Base-by-base conservation (phyloP, 352 stramenopile genomes). In the Plasmopara viticola region DNA sequence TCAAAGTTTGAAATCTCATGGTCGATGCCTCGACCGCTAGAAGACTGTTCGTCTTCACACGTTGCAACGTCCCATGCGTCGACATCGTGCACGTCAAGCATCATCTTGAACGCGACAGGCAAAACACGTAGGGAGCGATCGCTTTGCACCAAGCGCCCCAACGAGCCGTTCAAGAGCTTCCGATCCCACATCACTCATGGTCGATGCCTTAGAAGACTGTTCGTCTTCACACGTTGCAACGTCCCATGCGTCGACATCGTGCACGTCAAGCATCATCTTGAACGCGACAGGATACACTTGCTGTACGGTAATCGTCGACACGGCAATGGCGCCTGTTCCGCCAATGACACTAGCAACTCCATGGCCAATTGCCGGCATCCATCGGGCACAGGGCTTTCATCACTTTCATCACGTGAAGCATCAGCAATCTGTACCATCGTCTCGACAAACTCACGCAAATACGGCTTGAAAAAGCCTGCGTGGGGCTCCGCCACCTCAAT, bases 1-100 rank as follows among this genome's bases (percentile, higher is more conserved):
- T 94, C 80, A 69, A 94, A 89, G 57, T 94, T 91, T 39, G 78
- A 90, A 50, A 91, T 90, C 44, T 91, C 80, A 34, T 88, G 65
- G 25, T 72, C 67, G 4, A 79, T 70, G 4, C 72, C 58, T 25
- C 64, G 53, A 17, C 67, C 60, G 8, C 60, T 60, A 34, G 41
- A 53, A 9, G 78, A 77, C 39, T 84, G 70, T 34, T 84, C 72
- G 33, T 88, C 83, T 25, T 90, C 83, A 38, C 81, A 91, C 12
- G 66, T 75, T 4, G 66, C 43, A 3, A 80, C 70, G 53, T 80
- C 84, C 78, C 81, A 91, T 17, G 72, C 73, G 12, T 87, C 81
- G 12, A 86, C 13, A 56, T 90, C 79, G 52, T 80, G 71, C 17
- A 93, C 49, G 38, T 94, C 83, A 31, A 91, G 64, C 80, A 94